These are phyloP conservation scores for Pisolithus tinctorius DNA, from an alignment of 768 basidiomycete genomes.

Conservation along the genomic window DNA sequence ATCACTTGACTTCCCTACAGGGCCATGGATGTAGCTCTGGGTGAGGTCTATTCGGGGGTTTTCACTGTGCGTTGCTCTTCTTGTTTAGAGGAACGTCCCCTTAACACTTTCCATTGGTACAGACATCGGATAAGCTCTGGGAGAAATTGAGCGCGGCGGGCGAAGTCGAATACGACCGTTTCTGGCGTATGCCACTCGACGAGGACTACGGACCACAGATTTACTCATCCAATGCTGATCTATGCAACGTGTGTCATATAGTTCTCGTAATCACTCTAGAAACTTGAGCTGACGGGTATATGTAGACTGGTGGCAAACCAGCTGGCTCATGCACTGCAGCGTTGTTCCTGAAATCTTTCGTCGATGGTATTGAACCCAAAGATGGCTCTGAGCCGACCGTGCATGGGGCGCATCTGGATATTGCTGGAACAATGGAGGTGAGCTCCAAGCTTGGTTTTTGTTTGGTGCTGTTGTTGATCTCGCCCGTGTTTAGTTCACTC, in stretches of 20 bases:
- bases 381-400: constrained; percentile 48
- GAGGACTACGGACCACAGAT: constrained; percentile 79
- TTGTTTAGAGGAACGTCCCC: neutral
- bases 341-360: constrained; percentile 80
- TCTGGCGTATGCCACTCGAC: constrained; percentile 89
- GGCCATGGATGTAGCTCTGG: constrained; percentile 66
- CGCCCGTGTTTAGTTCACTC: constrained; percentile 34
- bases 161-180: constrained; percentile 67
- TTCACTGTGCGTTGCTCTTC: constrained; percentile 49
- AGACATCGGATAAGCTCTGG: constrained; percentile 78
- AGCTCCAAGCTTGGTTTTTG: constrained; percentile 11
- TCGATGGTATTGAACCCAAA: constrained; percentile 62
- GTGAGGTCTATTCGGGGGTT: constrained; percentile 71
- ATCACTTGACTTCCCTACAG: constrained; percentile 29
- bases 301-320: constrained; percentile 62
- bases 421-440: constrained; percentile 73
- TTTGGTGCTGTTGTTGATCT: neutral
- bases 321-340: constrained; percentile 79
- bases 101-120: neutral
- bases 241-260: constrained; percentile 47
- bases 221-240: constrained; percentile 68
- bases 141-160: constrained; percentile 60
- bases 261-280: neutral
- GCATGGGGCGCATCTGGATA: constrained; percentile 86
- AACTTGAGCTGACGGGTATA: neutral